Evolutionary conservation across 106 monocot species (phyloP).

Genomic region (Alisma plantagoaquatica): DNA sequence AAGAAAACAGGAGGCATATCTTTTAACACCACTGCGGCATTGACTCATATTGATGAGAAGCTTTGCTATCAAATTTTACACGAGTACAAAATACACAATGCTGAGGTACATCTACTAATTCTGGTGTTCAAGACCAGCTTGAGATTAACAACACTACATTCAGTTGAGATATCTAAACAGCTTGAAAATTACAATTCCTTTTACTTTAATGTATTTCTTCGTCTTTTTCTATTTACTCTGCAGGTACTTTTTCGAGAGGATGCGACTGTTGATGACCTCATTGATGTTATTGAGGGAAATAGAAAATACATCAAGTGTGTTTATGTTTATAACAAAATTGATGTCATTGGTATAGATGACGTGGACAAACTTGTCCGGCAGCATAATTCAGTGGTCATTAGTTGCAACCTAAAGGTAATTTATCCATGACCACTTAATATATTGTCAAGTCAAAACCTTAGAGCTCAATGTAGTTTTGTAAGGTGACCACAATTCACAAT

Average conservation of each 20-base stretch:
- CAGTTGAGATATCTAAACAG: too few relatives aligned
- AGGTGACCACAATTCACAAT: too few relatives aligned
- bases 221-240: not conserved
- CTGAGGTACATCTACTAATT: too few relatives aligned
- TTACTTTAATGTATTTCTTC: not conserved
- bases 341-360: conserved; percentile 98
- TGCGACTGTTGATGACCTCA: conserved; percentile 98
- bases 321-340: conserved; percentile 99
- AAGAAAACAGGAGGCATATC: conserved; percentile 99
- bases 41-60: conserved; percentile 98
- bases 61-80: conserved; percentile 99
- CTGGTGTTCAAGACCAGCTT: too few relatives aligned
- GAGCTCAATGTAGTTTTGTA: too few relatives aligned
- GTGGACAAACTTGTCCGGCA: conserved; percentile 90
- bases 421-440: too few relatives aligned
- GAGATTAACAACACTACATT: too few relatives aligned
- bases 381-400: conserved; percentile 95
- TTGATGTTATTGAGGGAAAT: conserved; percentile 98
- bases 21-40: conserved; percentile 73
- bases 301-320: conserved; percentile 97
- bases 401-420: conserved; percentile 90
- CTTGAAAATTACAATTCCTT: too few relatives aligned
- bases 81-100: conserved; percentile 99
- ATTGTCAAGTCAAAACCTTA: too few relatives aligned
- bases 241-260: conserved; percentile 94